Conservation (phyloP, 2,329 filamentous ascomycete species). For the Pyricularia sp. region DNA sequence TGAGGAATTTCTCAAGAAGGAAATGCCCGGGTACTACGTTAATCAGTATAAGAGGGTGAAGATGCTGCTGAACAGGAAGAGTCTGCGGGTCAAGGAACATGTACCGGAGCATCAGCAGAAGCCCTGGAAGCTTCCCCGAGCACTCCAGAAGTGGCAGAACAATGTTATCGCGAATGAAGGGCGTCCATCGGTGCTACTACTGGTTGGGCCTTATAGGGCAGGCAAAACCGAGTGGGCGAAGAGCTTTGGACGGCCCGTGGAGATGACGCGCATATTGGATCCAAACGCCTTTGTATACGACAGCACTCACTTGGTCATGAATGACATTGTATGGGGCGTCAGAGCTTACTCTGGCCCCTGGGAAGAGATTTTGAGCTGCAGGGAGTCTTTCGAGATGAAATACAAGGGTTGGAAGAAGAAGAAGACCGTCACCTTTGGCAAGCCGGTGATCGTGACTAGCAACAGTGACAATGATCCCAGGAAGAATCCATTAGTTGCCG, state of each 20-base stretch:
- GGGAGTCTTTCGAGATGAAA: background rate
- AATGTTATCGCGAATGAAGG: background rate
- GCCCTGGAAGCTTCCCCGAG: background rate
- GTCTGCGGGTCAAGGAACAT: background rate
- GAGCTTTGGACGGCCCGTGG: background rate
- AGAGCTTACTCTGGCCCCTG: background rate
- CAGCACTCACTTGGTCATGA: background rate
- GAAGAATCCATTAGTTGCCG: background rate
- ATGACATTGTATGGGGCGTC: background rate
- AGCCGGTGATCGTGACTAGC: background rate
- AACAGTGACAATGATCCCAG: background rate
- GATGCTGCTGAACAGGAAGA: background rate
- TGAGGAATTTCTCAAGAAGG: background rate
- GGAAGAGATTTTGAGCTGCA: background rate
- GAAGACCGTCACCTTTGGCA: background rate
- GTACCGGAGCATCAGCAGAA: background rate
- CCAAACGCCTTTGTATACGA: background rate
- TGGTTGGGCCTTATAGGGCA: background rate
- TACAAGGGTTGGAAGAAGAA: background rate
- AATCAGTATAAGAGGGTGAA: background rate
- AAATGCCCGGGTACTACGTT: background rate
- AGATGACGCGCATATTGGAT: background rate
- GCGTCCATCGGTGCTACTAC: background rate
- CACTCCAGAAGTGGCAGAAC: background rate
- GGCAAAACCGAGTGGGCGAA: background rate